A percentile compares a stretch with the other conserved stretches of the same genome.
These are phyloP conservation scores for Russula brevipes DNA, from an alignment of 768 basidiomycete genomes.

Conservation along the genomic window DNA sequence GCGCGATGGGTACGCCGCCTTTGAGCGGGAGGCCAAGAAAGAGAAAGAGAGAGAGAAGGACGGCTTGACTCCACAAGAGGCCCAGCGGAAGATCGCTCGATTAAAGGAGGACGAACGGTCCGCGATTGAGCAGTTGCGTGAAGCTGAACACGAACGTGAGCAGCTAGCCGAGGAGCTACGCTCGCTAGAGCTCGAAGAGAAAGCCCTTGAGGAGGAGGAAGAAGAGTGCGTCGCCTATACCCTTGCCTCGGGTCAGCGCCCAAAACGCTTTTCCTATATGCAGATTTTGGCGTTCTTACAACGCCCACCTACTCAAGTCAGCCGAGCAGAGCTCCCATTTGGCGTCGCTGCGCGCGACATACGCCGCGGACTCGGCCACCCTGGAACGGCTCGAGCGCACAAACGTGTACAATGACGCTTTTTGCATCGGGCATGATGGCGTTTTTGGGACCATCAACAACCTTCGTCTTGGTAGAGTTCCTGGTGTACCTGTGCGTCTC, in stretches of 20 bases:
- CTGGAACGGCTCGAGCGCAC: constrained; percentile 84
- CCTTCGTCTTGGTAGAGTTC: constrained; percentile 81
- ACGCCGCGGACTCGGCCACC: constrained; percentile 68
- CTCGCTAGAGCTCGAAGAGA: constrained; percentile 71
- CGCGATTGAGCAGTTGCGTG: constrained; percentile 70
- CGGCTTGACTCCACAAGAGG: constrained; percentile 55
- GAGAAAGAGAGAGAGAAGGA: constrained; percentile 71
- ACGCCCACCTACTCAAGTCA: constrained; percentile 58
- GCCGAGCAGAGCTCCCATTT: constrained; percentile 66
- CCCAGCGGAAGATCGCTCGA: constrained; percentile 67
- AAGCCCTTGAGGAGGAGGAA: constrained; percentile 74
- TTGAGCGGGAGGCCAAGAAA: constrained; percentile 81
- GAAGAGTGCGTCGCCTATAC: constrained; percentile 52
- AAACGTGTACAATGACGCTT: constrained; percentile 94
- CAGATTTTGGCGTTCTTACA: constrained; percentile 82
- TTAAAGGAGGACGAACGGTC: constrained; percentile 61
- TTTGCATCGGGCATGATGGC: constrained; percentile 92
- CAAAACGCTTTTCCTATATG: constrained; percentile 1
- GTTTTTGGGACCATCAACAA: constrained; percentile 99
- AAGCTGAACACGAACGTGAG: constrained; percentile 70
- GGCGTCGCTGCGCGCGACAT: constrained; percentile 69
- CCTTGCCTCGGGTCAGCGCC: not conserved
- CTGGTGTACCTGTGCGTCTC: constrained; percentile 65
- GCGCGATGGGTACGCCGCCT: constrained; percentile 88
- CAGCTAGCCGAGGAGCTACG: constrained; percentile 70